Percentiles rank a stretch among this genome's conserved stretches.
phyloP scores from a whole-genome alignment of 306 rosid genomes.

The Quercus mongolica region DNA sequence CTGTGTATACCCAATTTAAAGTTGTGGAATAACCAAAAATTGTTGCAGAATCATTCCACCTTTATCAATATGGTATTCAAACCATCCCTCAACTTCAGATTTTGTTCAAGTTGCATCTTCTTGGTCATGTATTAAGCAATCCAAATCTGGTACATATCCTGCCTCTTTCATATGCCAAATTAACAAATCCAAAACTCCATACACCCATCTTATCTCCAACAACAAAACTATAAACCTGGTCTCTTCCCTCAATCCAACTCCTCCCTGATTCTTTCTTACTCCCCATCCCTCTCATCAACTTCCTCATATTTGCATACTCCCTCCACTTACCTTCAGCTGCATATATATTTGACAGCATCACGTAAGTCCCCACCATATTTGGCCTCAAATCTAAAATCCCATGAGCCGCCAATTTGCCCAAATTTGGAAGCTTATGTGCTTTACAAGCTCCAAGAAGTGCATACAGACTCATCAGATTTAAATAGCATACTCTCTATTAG shows the following conservation, averaged over 20 bases:
- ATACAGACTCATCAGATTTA: slow-evolving; percentile 56
- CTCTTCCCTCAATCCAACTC: slow-evolving; percentile 78
- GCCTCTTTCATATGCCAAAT: slow-evolving; percentile 53
- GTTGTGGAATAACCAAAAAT: background rate
- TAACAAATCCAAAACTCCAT: slow-evolving; percentile 50
- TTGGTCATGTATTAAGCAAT: slow-evolving; percentile 35
- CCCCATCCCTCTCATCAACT: slow-evolving; percentile 54
- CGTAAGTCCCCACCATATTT: slow-evolving; percentile 50
- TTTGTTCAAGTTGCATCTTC: slow-evolving; percentile 40
- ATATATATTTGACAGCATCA: slow-evolving; percentile 58
- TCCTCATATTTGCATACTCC: slow-evolving; percentile 53
- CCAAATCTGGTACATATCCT: slow-evolving; percentile 41
- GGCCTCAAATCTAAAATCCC: slow-evolving; percentile 53
- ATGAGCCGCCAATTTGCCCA: slow-evolving; percentile 52
- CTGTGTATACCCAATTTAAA: background rate
- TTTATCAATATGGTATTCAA: background rate
- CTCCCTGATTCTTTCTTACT: slow-evolving; percentile 57
- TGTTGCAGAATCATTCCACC: background rate
- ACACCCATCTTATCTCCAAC: slow-evolving; percentile 56
- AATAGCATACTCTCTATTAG: background rate
- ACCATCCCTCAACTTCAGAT: slow-evolving; percentile 3
- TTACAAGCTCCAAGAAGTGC: slow-evolving; percentile 81
- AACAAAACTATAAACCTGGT: slow-evolving; percentile 55
- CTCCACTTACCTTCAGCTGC: slow-evolving; percentile 75
- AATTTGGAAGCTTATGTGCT: slow-evolving; percentile 50